Base-by-base conservation (phyloP, 2,329 filamentous ascomycete genomes). In the Nemania diffusa region DNA sequence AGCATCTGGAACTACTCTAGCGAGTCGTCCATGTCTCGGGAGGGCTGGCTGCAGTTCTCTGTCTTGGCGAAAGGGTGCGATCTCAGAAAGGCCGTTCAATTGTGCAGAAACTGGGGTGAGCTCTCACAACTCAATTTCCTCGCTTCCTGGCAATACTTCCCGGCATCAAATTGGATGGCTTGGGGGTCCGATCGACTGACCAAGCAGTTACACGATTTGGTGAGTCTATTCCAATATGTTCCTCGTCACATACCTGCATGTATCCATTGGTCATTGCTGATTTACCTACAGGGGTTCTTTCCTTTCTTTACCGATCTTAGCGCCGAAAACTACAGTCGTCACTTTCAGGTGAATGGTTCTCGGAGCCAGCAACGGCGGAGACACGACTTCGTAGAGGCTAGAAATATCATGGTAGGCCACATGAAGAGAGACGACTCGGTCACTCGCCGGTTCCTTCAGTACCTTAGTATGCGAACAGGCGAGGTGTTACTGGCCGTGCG, bases 1-100 rank as follows among this genome's bases (percentile, higher is more conserved):
- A 80, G 77, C 59, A 85, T 85, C 70, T 85, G 83, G 78, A 84
- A 85, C 73, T 84, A 85, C 69, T 82, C 83, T 8, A 83, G 79
- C 63, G 79, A 84, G 68, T 80, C 78, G 42, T 80, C 82, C 3
- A 81, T 85, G 78, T 80, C 77, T 53, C 77, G 83, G 60, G 79
- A 81, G 29, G 83, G 83, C 3, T 85, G 83, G 84, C 76, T 83
- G 24, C 83, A 85, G 34, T 85, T 85, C 71, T 83, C 81, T 24
- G 77, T 85, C 67, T 80, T 85, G 70, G 83, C 83, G 1, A 84
- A 83, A 72, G 81, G 83, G 57, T 84, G 81, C 60, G 74, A 76
- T 53, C 77, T 85, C 4, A 76, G 78, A 53, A 78, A 84, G 50
- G 83, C 81, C 3, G 78, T 84, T 24, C 73, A 79, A n/a, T 77